Percentiles rank a stretch among this genome's conserved stretches.
phyloP scores from a whole-genome alignment of 2,329 filamentous ascomycete species.

The Stagonosporopsis vannaccii region DNA sequence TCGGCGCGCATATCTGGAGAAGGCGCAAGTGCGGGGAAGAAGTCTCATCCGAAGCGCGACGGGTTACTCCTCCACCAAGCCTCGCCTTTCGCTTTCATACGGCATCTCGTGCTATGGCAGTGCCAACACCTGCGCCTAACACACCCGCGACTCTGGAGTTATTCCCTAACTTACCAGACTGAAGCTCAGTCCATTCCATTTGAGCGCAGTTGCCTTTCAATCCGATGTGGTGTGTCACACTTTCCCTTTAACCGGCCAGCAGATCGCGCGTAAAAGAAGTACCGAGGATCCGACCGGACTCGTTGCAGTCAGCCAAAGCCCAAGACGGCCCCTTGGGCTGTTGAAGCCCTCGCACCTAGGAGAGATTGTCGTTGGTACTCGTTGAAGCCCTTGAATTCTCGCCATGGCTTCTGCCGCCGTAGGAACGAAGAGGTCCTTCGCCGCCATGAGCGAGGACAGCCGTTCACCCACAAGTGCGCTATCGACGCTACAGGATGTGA shows the following conservation, averaged over 20 bases:
- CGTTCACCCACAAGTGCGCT: constrained; percentile 7
- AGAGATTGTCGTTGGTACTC: background rate
- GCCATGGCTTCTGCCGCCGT: constrained; percentile 40
- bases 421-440: constrained; percentile 39
- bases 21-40: constrained; percentile 17
- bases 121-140: background rate
- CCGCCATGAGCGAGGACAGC: constrained; percentile 32
- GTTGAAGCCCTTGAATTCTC: background rate
- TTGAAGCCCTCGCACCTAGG: background rate
- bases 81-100: constrained; percentile 7
- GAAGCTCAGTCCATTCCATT: background rate
- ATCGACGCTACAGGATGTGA: constrained; percentile 9
- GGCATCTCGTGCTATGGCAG: constrained; percentile 13
- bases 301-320: background rate
- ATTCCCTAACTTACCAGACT: constrained; percentile 2
- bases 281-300: constrained; percentile 1
- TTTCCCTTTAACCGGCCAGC: constrained; percentile 13
- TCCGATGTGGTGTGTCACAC: constrained; percentile 6
- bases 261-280: constrained; percentile 12
- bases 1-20: constrained; percentile 11
- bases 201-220: background rate
- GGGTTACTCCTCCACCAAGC: constrained; percentile 10
- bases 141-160: background rate
- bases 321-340: background rate
- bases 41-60: constrained; percentile 17